Base-by-base conservation (phyloP, 1,139 yeast species). In the Diutina ranongensis region DNA sequence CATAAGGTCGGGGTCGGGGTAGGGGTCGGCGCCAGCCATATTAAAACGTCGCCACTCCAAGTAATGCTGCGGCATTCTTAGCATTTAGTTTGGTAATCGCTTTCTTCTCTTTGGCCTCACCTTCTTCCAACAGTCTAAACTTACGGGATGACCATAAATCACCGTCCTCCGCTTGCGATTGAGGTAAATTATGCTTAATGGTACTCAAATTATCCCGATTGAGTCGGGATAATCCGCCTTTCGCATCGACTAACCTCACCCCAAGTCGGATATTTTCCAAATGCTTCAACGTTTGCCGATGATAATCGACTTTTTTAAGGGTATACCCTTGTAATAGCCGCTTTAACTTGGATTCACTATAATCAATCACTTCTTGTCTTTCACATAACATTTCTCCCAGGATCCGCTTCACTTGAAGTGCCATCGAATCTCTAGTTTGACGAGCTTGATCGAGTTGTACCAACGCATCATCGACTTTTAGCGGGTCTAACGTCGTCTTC, bases 381-480 rank as follows among this genome's bases (percentile, higher is more conserved):
- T 89, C 97, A 44, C 77, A 71, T 44, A 85, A 61, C 88, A 92
- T 83, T 59, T 88, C 95, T 41, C 82, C 83, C 5, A 95, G 84
- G 22, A 92, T 83, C 50, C 95, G 71, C 49, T 83, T 79, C 33
- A 89, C 82, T 55, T 86, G 94, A 50, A 76, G 65, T 18, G 81
- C 77, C 47, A 89, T 68, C 35, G 80, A 80, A 52, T 83, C 86
- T 57, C 89, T 96, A 12, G 76, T 71, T 50, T 77, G 78, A n/a
- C 84, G 76, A 1, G 96, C 94, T 44, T 76, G 78, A 57, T 89
- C 95, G 47, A 89, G 69, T 12, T 86, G 71, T 46, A 82, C 69
- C 40, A 89, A 75, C 0, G 97, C 95, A 52, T 89, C 97, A 55
- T 92, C 97, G 1, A 88, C 95, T 57, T 83, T 86, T 35, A 83